A percentile compares a stretch with the other conserved stretches of the same genome.
Conservation (phyloP, 169 alveolate genomes). For the Theileria parva region DNA sequence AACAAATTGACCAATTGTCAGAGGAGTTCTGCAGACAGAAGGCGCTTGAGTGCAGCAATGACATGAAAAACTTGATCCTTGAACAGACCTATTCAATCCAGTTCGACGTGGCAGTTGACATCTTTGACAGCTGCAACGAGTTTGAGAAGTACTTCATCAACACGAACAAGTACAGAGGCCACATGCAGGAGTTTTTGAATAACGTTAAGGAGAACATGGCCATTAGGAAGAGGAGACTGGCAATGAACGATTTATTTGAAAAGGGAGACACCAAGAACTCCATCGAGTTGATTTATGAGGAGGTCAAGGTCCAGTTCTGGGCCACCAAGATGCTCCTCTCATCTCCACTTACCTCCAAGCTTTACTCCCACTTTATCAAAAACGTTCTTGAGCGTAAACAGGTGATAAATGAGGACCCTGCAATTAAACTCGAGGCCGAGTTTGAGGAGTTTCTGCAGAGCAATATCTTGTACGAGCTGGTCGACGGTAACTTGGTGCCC, state of each 20-base stretch:
- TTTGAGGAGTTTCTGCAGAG: constrained; percentile 60
- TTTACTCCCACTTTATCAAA: constrained; percentile 82
- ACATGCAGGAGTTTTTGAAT: constrained; percentile 72
- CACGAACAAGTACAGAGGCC: constrained; percentile 67
- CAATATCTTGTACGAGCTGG: constrained; percentile 51
- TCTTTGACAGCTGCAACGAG: constrained; percentile 81
- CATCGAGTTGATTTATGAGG: constrained; percentile 75
- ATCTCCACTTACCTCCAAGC: constrained; percentile 81
- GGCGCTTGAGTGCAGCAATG: constrained; percentile 80
- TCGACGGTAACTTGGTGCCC: constrained; percentile 66
- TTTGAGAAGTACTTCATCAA: constrained; percentile 80
- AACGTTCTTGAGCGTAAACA: constrained; percentile 63
- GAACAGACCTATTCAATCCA: constrained; percentile 87
- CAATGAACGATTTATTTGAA: constrained; percentile 73
- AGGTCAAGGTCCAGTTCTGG: constrained; percentile 86
- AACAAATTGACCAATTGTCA: constrained; percentile 73
- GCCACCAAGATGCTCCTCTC: constrained; percentile 82
- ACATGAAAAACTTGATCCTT: constrained; percentile 83
- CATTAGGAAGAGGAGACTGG: constrained; percentile 71
- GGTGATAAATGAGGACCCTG: constrained; percentile 45
- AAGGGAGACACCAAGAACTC: constrained; percentile 73
- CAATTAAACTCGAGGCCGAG: constrained; percentile 57
- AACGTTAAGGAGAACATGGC: constrained; percentile 73
- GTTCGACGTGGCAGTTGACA: constrained; percentile 83
- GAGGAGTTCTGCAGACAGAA: constrained; percentile 80